These are phyloP conservation scores for Rhodocollybia butyracea DNA, from an alignment of 768 basidiomycete genomes.

Conservation along the genomic window DNA sequence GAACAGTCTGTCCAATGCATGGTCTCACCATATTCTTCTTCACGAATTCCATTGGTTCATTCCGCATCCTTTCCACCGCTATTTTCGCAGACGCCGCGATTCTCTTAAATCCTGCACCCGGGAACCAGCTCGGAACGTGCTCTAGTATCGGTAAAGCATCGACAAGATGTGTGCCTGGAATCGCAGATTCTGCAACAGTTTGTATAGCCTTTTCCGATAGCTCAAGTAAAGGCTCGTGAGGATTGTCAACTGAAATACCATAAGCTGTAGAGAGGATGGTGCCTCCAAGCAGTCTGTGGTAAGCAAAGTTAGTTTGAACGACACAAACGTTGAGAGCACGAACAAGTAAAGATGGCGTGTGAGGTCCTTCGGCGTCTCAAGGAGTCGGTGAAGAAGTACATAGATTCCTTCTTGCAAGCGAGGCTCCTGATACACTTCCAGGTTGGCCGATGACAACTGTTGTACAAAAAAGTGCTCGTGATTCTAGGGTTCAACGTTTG, in stretches of 20 bases:
- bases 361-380: too few relatives aligned
- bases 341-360: too few relatives aligned
- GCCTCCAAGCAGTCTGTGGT: slow-evolving; percentile 12
- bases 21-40: slow-evolving; percentile 31
- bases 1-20: neutral
- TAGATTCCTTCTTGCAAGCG: too few relatives aligned
- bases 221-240: slow-evolving; percentile 22
- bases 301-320: neutral
- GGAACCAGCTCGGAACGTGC: slow-evolving; percentile 35
- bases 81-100: slow-evolving; percentile 27
- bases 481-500: neutral
- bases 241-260: slow-evolving; percentile 17
- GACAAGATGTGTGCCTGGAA: slow-evolving; percentile 11
- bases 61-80: slow-evolving; percentile 24
- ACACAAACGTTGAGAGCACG: too few relatives aligned
- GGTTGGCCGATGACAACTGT: neutral
- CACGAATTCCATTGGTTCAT: slow-evolving; percentile 28
- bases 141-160: slow-evolving; percentile 12
- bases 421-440: neutral
- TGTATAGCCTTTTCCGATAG: slow-evolving; percentile 16
- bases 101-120: too few relatives aligned
- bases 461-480: neutral
- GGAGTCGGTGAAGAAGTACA: neutral
- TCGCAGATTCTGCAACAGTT: slow-evolving; percentile 10
- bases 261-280: slow-evolving; percentile 18